Evolutionary conservation across 2,329 filamentous ascomycete genomes (phyloP), one percentile per base, ranked within the genome.

Genomic region (Sclerotiophoma versabilis): DNA sequence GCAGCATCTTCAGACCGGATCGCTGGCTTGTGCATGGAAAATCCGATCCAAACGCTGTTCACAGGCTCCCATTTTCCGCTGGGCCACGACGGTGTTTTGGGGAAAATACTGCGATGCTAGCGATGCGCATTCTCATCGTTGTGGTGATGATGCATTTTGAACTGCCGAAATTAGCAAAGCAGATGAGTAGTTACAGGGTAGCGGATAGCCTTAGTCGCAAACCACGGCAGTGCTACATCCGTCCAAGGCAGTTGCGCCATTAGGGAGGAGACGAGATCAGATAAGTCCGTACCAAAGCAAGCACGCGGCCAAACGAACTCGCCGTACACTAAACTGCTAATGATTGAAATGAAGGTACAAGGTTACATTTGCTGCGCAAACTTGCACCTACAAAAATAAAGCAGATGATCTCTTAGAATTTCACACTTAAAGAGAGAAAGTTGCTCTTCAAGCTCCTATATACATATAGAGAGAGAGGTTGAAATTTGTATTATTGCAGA

Each of bases 11-110:
- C 23, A 36, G 70, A 2, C 75, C 76, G 1, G 71, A 76, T 27
- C 64, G 76, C 14, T 79, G 73, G 72, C 58, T 77, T 7, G 43
- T 55, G 1, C 62, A 70, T 32, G 56, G 64, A 2, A 53, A 49
- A 5, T 75, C 71, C 37, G 61, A 49, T n/a, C 15, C 33, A 5
- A 17, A 46, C 10, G 43, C 52, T 7, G 44, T 52, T 19, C 29
- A 23, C 6, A 49, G 47, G 44, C 39, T 57, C 3, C 52, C 49
- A 2, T 50, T 59, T 14, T 59, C 57, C 12, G 43, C 57, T 4
- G 57, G 57, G 4, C 29, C 44, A 10, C 33, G 52, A 37, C 48
- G 52, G 1, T 59, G 52, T 37, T 56, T 59, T 41, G 52, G 57
- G 5, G 53, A 56, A 34, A 52, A 44, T 11, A 48, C 54, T 38